Evolutionary conservation across 495 filamentous ascomycete species (phyloP).

Genomic region (Sporormia fimetaria): DNA sequence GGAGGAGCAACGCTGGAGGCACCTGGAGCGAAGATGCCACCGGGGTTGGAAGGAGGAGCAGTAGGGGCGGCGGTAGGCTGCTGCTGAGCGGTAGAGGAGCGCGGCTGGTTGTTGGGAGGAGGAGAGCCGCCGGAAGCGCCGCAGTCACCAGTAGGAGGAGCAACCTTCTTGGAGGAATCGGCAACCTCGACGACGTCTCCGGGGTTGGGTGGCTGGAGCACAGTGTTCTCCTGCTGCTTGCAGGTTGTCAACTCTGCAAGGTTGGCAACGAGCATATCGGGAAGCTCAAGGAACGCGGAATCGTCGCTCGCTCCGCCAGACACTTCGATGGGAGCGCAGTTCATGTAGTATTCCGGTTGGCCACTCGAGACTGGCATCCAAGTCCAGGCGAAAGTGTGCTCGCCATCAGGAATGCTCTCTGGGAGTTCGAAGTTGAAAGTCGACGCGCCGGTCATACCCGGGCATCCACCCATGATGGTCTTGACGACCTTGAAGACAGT

Average conservation of each 20-base stretch:
- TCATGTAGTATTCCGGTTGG: conserved; percentile 52
- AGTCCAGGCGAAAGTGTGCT: conserved; percentile 43
- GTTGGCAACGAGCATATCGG: conserved; percentile 51
- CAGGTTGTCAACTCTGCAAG: conserved; percentile 31
- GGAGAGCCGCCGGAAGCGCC: conserved; percentile 8
- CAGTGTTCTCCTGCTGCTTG: conserved; percentile 7
- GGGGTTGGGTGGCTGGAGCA: conserved; percentile 22
- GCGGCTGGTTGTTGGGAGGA: too few species aligned
- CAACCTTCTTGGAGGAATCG: not conserved
- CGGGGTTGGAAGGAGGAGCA: conserved; percentile 11
- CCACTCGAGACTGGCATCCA: conserved; percentile 48
- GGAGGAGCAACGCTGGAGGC: conserved; percentile 4
- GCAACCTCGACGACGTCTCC: conserved; percentile 9
- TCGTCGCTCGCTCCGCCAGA: conserved; percentile 33
- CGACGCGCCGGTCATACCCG: conserved; percentile 31
- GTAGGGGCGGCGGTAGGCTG: not conserved
- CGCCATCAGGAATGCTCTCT: conserved; percentile 43
- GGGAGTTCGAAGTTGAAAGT: conserved; percentile 49
- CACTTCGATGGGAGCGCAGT: conserved; percentile 46
- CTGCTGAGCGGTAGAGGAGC: conserved; percentile 1
- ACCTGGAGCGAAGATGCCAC: conserved; percentile 21
- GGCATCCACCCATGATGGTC: conserved; percentile 55
- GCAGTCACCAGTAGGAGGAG: conserved; percentile 14
- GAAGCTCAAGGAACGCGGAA: conserved; percentile 33
- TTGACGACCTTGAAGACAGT: conserved; percentile 38